Evolutionary conservation across 2,329 filamentous ascomycete species (phyloP), one percentile per base, ranked within the genome.

Genomic region (Calonectria leucothoes): DNA sequence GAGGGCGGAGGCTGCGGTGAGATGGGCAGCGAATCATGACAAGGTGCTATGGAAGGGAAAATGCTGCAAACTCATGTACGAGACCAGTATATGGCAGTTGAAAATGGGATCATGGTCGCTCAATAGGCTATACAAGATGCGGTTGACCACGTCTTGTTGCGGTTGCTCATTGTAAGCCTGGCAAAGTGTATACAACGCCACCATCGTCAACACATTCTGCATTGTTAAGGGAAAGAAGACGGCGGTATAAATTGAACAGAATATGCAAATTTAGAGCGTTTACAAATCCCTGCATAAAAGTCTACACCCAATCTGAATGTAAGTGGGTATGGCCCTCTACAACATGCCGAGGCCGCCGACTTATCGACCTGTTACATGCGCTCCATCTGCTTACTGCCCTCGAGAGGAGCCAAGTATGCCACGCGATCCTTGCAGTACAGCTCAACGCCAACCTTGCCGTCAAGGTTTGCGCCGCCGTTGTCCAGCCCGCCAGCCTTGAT

Each of bases 401-500:
- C 83, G 3, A 86, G 75, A 12, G 81, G 79, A 65, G 78, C 78
- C 15, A 88, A 78, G 74, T 89, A 91, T 4, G 77, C 76, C 27
- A 88, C 83, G 3, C 89, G 84, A 70, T 89, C 87, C 78, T 87
- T 88, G 45, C 82, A 85, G 75, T 91, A 91, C 65, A 90, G 88
- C 81, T 91, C 89, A 14, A 89, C 84, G 11, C 81, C 84, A 39
- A 90, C 80, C 74, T 85, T 86, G 73, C 85, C 81, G 2, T 81
- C 82, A 35, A 88, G 77, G 59, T 84, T 84, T 0, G 87, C 84
- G 14, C 83, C 85, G 7, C 88, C 88, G 7, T 85, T 86, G 66
- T 91, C 89, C 31, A 91, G 79, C 1, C 84, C 81, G 1, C 89
- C 89, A 3, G 86, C 87, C 83, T 91, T 91, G 77, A 91, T 81